phyloP scores from a whole-genome alignment of 371 early-diverging fungal species.

The Mucor ambiguus region DNA sequence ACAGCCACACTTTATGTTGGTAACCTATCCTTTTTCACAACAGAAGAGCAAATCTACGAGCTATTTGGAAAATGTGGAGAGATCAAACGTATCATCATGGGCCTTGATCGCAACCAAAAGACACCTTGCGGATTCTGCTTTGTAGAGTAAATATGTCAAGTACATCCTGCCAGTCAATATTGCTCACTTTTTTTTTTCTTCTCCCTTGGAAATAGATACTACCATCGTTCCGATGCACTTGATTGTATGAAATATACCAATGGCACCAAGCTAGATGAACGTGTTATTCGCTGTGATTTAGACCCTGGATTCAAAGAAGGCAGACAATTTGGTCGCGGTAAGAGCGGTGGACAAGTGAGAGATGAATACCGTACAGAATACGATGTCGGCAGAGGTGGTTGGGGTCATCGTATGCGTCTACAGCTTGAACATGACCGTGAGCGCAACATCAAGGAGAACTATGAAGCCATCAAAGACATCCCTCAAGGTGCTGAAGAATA shows the following conservation, averaged over 20 bases:
- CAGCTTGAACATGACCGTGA: constrained; percentile 68
- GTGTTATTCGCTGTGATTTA: constrained; percentile 93
- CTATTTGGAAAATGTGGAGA: constrained; percentile 96
- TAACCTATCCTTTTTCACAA: constrained; percentile 97
- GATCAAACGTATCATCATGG: constrained; percentile 98
- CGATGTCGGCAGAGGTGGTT: constrained; percentile 96
- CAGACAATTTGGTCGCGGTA: constrained; percentile 96
- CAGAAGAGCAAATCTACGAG: constrained; percentile 98
- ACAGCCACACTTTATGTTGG: constrained; percentile 96
- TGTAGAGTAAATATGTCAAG: constrained; percentile 82
- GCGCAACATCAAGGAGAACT: constrained; percentile 63
- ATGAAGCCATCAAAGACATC: constrained; percentile 64
- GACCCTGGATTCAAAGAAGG: constrained; percentile 97
- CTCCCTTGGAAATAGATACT: constrained; percentile 66
- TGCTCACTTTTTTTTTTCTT: not conserved
- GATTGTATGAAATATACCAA: constrained; percentile 94
- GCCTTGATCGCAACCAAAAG: constrained; percentile 89
- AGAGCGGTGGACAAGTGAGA: constrained; percentile 95
- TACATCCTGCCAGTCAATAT: not conserved
- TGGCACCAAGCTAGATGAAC: constrained; percentile 95
- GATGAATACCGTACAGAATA: constrained; percentile 95
- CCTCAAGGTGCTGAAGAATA: constrained; percentile 66
- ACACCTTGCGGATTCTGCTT: constrained; percentile 99
- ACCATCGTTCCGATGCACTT: constrained; percentile 82
- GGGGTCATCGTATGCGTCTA: constrained; percentile 81